A percentile compares a stretch with the other conserved stretches of the same genome.
Evolutionary conservation across 148 eudicot species (phyloP).

Genomic region (Rhododendron williamsianum): DNA sequence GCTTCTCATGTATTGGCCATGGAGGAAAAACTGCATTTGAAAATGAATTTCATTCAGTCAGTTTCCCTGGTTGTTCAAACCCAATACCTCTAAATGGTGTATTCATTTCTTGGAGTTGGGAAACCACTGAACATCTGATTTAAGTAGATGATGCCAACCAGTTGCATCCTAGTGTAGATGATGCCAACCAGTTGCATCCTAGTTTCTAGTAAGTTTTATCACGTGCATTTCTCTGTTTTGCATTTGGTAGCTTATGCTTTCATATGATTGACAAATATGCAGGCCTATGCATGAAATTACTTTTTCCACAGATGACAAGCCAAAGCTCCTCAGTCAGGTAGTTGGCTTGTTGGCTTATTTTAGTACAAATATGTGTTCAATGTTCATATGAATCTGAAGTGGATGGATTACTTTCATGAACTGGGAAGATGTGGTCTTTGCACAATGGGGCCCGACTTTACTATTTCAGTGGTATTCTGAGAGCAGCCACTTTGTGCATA

Average conservation of each 20-base stretch:
- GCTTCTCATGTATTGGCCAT: not conserved
- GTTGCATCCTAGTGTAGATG: not conserved
- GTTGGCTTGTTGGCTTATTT: constrained; percentile 14
- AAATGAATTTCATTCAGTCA: not conserved
- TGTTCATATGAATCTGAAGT: not conserved
- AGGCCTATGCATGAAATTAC: constrained; percentile 92
- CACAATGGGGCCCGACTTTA: not conserved
- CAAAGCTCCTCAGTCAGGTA: constrained; percentile 86
- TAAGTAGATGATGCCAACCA: not conserved
- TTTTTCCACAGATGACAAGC: constrained; percentile 82
- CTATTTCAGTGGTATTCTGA: too few species aligned
- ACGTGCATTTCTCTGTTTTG: not conserved
- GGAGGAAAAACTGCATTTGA: not conserved
- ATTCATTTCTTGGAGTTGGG: not conserved
- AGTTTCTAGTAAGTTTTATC: not conserved
- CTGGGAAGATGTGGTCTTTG: not conserved
- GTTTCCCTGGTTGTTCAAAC: not conserved
- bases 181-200: not conserved
- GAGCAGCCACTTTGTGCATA: too few species aligned
- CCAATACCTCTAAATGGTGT: not conserved
- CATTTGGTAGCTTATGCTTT: constrained; percentile 12
- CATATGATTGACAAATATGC: constrained; percentile 23
- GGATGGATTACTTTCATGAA: not conserved
- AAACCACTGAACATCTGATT: not conserved
- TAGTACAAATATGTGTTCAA: not conserved